phyloP scores from a whole-genome alignment of 2,329 filamentous ascomycete species.

The Botryosphaeria agaves region DNA sequence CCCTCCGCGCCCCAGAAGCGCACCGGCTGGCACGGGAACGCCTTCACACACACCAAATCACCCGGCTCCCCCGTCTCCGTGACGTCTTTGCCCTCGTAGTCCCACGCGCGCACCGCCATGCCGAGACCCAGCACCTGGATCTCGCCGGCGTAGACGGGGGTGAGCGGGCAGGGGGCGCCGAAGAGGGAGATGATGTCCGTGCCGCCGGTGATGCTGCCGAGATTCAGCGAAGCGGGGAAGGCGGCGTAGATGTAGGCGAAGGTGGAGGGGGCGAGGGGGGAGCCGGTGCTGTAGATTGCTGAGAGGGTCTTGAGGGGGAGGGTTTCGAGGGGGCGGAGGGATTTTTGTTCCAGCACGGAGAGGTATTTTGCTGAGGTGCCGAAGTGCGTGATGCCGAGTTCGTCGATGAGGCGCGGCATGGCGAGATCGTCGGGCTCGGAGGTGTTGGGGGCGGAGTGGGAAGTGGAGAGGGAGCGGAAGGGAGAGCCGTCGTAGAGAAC shows the following conservation, averaged over 20 bases:
- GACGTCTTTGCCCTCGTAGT: constrained; percentile 38
- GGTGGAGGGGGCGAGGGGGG: constrained; percentile 79
- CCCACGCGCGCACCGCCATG: constrained; percentile 32
- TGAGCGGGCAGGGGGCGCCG: constrained; percentile 52
- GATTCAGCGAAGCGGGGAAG: constrained; percentile 65
- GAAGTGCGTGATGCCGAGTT: constrained; percentile 75
- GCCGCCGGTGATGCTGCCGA: constrained; percentile 86
- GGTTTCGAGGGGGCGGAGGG: constrained; percentile 38
- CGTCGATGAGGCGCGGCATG: constrained; percentile 65
- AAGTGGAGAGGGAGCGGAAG: constrained; percentile 43
- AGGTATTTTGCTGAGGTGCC: constrained; percentile 92
- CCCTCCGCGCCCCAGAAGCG: constrained; percentile 68
- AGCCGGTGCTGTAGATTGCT: constrained; percentile 88
- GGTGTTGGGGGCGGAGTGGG: constrained; percentile 20
- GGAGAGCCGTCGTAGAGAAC: constrained; percentile 88
- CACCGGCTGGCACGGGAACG: constrained; percentile 83
- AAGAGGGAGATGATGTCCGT: constrained; percentile 96
- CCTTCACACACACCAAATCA: constrained; percentile 70
- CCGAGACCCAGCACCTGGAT: constrained; percentile 32
- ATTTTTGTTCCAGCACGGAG: constrained; percentile 70
- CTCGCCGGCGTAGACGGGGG: constrained; percentile 31
- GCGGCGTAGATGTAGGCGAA: constrained; percentile 78
- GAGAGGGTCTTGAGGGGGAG: constrained; percentile 43
- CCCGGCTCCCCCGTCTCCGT: constrained; percentile 51
- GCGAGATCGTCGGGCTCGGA: constrained; percentile 56